phyloP scores from a whole-genome alignment of 2,329 filamentous ascomycete genomes.

The Capronia epimyces region DNA sequence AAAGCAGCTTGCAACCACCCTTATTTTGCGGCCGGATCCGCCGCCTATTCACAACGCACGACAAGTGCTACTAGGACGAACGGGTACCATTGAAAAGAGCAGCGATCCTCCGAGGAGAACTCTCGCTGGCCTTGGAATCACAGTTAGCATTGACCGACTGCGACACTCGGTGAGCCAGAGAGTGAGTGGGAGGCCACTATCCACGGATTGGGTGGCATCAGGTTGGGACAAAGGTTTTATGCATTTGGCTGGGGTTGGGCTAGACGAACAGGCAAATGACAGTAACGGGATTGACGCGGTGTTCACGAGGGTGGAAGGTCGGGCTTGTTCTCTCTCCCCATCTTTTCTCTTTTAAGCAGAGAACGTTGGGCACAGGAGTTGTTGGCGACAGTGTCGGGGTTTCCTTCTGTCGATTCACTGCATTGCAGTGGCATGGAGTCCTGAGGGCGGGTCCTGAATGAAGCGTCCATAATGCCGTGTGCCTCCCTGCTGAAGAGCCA shows the following conservation, averaged over 20 bases:
- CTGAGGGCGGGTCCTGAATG: not conserved
- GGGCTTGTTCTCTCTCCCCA: not conserved
- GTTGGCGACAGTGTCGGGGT: not conserved
- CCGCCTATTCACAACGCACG: conserved; percentile 44
- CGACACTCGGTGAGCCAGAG: conserved; percentile 41
- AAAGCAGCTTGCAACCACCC: conserved; percentile 81
- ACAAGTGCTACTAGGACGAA: conserved; percentile 29
- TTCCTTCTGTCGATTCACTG: not conserved
- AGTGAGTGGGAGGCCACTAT: not conserved
- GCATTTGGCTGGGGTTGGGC: not conserved
- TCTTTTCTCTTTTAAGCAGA: not conserved
- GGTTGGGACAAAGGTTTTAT: not conserved
- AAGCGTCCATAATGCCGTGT: not conserved
- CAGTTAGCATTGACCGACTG: not conserved
- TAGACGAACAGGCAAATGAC: not conserved
- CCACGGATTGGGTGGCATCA: not conserved
- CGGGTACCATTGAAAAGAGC: conserved; percentile 36
- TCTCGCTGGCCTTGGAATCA: not conserved
- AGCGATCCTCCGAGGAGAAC: conserved; percentile 23
- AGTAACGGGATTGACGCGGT: not conserved
- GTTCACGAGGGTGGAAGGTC: not conserved
- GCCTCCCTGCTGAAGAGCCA: not conserved
- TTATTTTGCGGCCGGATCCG: conserved; percentile 62
- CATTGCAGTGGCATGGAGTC: not conserved
- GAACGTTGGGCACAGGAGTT: not conserved